A percentile compares a stretch with the other conserved stretches of the same genome.
Evolutionary conservation across 371 early-diverging fungal genomes (phyloP).

Genomic region (Mycotypha africana): DNA sequence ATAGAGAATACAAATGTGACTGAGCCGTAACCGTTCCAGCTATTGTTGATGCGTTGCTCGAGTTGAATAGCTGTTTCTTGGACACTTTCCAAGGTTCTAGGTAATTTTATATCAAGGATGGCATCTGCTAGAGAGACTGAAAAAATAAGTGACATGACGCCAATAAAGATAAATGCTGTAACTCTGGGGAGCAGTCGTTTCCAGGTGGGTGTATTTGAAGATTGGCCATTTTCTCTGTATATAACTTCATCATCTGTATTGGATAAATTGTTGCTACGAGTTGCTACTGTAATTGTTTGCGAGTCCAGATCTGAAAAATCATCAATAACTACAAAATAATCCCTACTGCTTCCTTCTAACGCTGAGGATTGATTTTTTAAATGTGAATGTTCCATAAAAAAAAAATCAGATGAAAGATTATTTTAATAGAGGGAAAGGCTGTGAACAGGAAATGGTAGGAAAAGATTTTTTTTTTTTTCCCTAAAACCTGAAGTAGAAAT

Average conservation of each 20-base stretch:
- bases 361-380: too few species aligned
- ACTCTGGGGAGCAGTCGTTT: conserved; percentile 26
- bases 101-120: conserved; percentile 32
- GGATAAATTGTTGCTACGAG: too few species aligned
- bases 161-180: conserved; percentile 25
- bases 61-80: conserved; percentile 32
- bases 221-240: conserved; percentile 6
- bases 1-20: conserved; percentile 37
- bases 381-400: too few species aligned
- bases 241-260: conserved; percentile 24
- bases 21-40: conserved; percentile 29
- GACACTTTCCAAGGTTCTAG: conserved; percentile 34
- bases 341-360: too few species aligned
- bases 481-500: too few species aligned
- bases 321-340: too few species aligned
- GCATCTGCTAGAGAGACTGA: conserved; percentile 29
- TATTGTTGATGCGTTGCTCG: conserved; percentile 20
- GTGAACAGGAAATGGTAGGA: too few species aligned
- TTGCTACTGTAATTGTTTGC: too few species aligned
- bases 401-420: too few species aligned
- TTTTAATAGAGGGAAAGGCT: too few species aligned
- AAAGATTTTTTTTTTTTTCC: too few species aligned
- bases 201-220: conserved; percentile 14
- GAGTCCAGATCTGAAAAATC: too few species aligned
- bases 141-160: conserved; percentile 27